Base-by-base conservation (phyloP, 352 stramenopile species). In the Pythium myriotylum region DNA sequence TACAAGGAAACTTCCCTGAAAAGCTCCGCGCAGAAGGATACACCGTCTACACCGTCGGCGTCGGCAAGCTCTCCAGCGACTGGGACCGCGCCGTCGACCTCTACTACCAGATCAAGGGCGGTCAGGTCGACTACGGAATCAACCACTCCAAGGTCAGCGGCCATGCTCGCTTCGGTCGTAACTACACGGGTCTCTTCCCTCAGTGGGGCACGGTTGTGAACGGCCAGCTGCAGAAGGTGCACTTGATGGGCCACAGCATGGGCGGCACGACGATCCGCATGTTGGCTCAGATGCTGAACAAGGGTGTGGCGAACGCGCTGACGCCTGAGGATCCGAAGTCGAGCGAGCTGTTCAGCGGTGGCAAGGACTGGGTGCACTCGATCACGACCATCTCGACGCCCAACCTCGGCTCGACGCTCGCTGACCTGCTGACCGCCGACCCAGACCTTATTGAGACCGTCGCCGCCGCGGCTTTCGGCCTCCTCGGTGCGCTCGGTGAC, bases 51-150 rank as follows among this genome's bases (percentile, higher is more conserved):
- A 80, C 70, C n/a, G 79, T 74, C 17, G 67, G 59, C 4, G 69
- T 88, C 49, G 74, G 79, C 14, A 76, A 76, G 9, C 73, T 88
- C 51, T 79, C 74, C 19, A 85, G 74, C 53, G 82, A 89, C 50
- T 84, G 77, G 75, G 77, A 89, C 59, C 73, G 80, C 19, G 76
- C 80, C n/a, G 81, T 72, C 20, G 80, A 89, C 53, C 40, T 86
- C 4, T 89, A 85, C 65, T 74, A 76, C 13, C 73, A 81, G 54
- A 82, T 89, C 64, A 88, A 65, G 27, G 50, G 57, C 35, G 53
- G 47, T 13, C 19, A 26, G 20, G 62, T 65, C 24, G 54, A 59
- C 35, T 56, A 65, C 40, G 57, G 57, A 12, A 23, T 27, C 27
- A 72, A 73, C 45, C 76, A 84, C 58, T 70, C 76, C n/a, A 32